Evolutionary conservation across 2,329 filamentous ascomycete genomes (phyloP).

Genomic region (Apiospora aurea): DNA sequence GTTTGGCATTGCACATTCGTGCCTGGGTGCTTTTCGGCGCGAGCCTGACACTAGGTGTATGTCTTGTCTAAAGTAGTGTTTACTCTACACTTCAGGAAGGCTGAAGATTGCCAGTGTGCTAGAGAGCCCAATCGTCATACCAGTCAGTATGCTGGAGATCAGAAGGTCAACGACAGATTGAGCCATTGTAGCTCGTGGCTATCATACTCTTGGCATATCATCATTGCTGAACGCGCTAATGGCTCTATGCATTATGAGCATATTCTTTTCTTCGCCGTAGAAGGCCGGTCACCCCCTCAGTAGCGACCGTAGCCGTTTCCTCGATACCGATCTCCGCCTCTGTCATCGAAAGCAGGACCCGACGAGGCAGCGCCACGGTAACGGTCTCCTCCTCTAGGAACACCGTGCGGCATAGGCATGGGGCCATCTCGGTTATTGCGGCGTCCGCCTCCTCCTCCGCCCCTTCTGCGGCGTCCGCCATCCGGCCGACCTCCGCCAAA

Average conservation of each 20-base stretch:
- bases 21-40: neutral
- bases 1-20: neutral
- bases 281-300: neutral
- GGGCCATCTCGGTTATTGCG: constrained; percentile 40
- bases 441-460: constrained; percentile 33
- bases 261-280: neutral
- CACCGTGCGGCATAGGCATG: constrained; percentile 39
- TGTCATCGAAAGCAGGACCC: constrained; percentile 33
- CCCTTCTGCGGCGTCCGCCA: constrained; percentile 33
- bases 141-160: neutral
- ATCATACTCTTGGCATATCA: neutral
- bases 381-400: constrained; percentile 43
- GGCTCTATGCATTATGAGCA: neutral
- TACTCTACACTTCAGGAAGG: constrained; percentile 20
- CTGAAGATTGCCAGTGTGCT: neutral
- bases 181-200: neutral
- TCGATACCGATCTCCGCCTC: constrained; percentile 32
- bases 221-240: neutral
- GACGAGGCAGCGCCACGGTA: constrained; percentile 39
- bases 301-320: constrained; percentile 28
- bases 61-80: neutral
- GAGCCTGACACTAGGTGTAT: neutral
- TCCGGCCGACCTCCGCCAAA: constrained; percentile 29
- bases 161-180: neutral
- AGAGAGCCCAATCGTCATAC: neutral